Conservation (phyloP, 2,329 filamentous ascomycete genomes). For the Aspergillus viridinutans region DNA sequence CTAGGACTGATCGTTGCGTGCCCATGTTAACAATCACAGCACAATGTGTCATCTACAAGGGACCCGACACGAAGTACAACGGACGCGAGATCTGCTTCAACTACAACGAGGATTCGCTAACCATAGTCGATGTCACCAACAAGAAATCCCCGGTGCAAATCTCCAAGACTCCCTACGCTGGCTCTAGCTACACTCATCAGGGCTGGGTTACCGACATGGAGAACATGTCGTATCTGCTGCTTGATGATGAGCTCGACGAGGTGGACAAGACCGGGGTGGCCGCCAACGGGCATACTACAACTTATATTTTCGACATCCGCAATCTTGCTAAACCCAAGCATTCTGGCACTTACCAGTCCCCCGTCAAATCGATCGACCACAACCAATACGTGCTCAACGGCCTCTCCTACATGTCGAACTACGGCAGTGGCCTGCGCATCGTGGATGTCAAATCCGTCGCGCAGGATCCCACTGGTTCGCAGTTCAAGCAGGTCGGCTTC, state of each 20-base stretch:
- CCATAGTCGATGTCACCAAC: constrained; percentile 16
- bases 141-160: constrained; percentile 11
- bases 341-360: constrained; percentile 15
- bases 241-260: constrained; percentile 17
- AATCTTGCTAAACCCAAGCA: constrained; percentile 11
- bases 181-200: constrained; percentile 16
- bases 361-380: constrained; percentile 16
- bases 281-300: constrained; percentile 18
- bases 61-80: constrained; percentile 12
- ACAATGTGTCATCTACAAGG: constrained; percentile 16
- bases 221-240: constrained; percentile 15
- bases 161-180: constrained; percentile 16
- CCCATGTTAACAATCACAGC: constrained; percentile 4
- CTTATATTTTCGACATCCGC: constrained; percentile 16
- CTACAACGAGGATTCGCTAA: constrained; percentile 17
- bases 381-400: constrained; percentile 18
- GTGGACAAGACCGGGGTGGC: constrained; percentile 10
- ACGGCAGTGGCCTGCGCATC: constrained; percentile 16
- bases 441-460: constrained; percentile 13
- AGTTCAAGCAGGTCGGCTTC: constrained; percentile 13
- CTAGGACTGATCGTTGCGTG: neutral
- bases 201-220: constrained; percentile 10
- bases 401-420: constrained; percentile 14
- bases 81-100: constrained; percentile 18
- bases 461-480: constrained; percentile 10